Evolutionary conservation across 148 eudicot species (phyloP).

Genomic region (Silene latifolia): DNA sequence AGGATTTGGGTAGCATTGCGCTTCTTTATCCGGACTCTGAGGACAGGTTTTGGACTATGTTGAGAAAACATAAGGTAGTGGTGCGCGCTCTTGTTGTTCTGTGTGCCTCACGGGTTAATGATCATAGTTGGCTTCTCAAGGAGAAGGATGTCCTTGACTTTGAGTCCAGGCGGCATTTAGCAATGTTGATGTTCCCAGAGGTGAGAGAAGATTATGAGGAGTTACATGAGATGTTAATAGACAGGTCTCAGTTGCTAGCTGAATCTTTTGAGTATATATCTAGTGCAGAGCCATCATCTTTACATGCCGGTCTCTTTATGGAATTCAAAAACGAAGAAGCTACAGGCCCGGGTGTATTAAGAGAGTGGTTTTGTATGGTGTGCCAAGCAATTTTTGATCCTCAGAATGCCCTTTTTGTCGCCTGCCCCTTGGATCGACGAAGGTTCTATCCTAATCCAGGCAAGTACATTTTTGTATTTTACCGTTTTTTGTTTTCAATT

Average conservation of each 20-base stretch:
- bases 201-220: slow-evolving; percentile 70
- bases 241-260: slow-evolving; percentile 68
- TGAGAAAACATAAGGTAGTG: slow-evolving; percentile 48
- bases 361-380: slow-evolving; percentile 92
- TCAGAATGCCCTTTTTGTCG: slow-evolving; percentile 71
- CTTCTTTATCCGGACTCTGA: slow-evolving; percentile 41
- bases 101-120: slow-evolving; percentile 50
- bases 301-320: slow-evolving; percentile 72
- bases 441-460: slow-evolving; percentile 96
- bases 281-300: slow-evolving; percentile 41
- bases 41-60: slow-evolving; percentile 42
- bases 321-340: slow-evolving; percentile 95
- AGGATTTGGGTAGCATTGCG: slow-evolving; percentile 52
- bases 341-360: slow-evolving; percentile 88
- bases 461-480: slow-evolving; percentile 19
- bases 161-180: slow-evolving; percentile 83
- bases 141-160: slow-evolving; percentile 65
- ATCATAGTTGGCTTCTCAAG: slow-evolving; percentile 62
- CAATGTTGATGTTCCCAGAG: slow-evolving; percentile 75
- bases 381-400: slow-evolving; percentile 82
- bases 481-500: background rate
- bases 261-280: slow-evolving; percentile 85
- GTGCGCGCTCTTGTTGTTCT: slow-evolving; percentile 46
- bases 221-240: slow-evolving; percentile 85
- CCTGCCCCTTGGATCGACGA: slow-evolving; percentile 81